phyloP scores from a whole-genome alignment of 805 yeast species.

The Cyberlindnera lachancei region DNA sequence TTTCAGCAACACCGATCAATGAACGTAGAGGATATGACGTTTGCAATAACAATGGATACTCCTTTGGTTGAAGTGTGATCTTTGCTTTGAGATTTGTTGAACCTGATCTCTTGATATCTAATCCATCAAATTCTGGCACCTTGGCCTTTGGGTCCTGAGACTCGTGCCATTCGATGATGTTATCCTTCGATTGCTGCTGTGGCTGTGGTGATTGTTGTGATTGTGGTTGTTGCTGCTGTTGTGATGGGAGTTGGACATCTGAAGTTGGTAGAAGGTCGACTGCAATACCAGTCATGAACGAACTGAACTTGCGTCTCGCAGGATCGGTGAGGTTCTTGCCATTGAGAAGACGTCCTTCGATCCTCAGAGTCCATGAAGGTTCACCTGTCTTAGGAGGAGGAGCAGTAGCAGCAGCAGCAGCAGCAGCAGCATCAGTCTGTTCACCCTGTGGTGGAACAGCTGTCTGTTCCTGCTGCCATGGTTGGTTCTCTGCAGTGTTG shows the following conservation, averaged over 20 bases:
- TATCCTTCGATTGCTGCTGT: conserved; percentile 13
- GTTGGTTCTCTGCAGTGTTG: conserved; percentile 77
- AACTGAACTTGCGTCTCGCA: conserved; percentile 56
- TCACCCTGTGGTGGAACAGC: too few relatives aligned
- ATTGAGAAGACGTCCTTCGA: conserved; percentile 78
- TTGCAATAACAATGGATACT: conserved; percentile 58
- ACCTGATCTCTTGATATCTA: conserved; percentile 82
- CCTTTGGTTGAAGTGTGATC: conserved; percentile 76
- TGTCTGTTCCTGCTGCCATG: conserved; percentile 60
- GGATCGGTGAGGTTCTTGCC: conserved; percentile 39
- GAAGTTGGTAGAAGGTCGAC: conserved; percentile 51
- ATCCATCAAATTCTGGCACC: conserved; percentile 70
- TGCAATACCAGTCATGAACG: conserved; percentile 76
- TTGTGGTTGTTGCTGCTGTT: not conserved
- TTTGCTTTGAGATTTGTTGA: conserved; percentile 53
- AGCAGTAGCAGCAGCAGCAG: too few relatives aligned
- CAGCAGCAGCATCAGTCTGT: too few relatives aligned
- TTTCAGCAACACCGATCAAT: conserved; percentile 68
- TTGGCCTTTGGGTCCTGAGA: conserved; percentile 33
- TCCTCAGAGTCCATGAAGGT: conserved; percentile 74
- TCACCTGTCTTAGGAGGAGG: conserved; percentile 26
- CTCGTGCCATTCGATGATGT: conserved; percentile 86
- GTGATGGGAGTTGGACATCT: conserved; percentile 13
- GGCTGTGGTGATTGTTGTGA: not conserved
- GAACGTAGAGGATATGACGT: conserved; percentile 60